Base-by-base conservation (phyloP, 768 basidiomycete species). In the Ramaria sp. region DNA sequence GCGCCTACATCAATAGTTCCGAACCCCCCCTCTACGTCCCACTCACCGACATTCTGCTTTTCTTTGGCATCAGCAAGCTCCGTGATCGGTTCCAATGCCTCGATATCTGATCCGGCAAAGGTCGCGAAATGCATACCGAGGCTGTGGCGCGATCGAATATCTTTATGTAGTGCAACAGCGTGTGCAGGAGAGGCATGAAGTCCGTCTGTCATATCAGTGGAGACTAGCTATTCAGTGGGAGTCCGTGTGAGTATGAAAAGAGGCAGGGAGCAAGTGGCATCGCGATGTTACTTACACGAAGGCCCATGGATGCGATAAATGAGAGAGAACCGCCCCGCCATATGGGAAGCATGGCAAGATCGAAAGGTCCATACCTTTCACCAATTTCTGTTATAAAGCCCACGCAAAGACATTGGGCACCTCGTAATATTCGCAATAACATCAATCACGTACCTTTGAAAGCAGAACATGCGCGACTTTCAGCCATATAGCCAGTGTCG, bases 61-160 rank as follows among this genome's bases (percentile, higher is more conserved):
- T 58, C 57, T 58, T 63, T 59, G 58, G 61, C 70, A 41, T 58
- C 56, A 5, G 59, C 59, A 15, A 74, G 61, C 58, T 70, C 66
- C 45, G 71, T 65, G 4, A 74, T 60, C 1, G 72, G 70, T 61
- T 75, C 72, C 38, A 70, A 57, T 59, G 72, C 72, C 58, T 76
- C 75, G 27, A 66, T 64, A 42, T 73, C 71, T 51, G 66, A 65
- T 0, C 75, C 75, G 38, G 70, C 70, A 59, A 75, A 75, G 15
- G 75, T 76, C 27, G 68, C 75, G 57, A 75, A 75, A 59, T 75
- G 75, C 67, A 75, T 73, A 12, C 67, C 73, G 22, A 74, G 67
- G 7, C 69, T 63, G 57, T 71, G 70, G 0, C 68, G 67, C 4
- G 71, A 65, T 22, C 67, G 66, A n/a, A 75, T 66, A 54, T 71